Base-by-base conservation (phyloP, 2,329 filamentous ascomycete genomes). In the Cladophialophora yegresii region DNA sequence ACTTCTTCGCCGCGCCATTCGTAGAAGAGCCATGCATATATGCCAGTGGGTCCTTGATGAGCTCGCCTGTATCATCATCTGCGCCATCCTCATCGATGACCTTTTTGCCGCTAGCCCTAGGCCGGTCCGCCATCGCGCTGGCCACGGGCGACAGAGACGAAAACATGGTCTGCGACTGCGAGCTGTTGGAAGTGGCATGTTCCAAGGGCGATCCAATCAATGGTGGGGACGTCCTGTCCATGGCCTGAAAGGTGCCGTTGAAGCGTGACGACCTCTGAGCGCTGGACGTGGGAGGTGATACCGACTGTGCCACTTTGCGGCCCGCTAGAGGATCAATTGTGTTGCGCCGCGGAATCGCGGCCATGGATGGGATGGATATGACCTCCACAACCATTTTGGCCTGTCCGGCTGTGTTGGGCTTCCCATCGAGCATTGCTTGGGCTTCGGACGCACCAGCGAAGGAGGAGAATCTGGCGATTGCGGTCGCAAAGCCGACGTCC, bases 11-110 rank as follows among this genome's bases (percentile, higher is more conserved):
- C 47, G 73, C 71, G 57, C 75, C 77, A 49, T 72, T 72, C 13
- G 79, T 78, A 61, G 84, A 80, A 1, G 87, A 88, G 71, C 87
- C 91, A 72, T 93, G 89, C 9, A 90, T 91, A 71, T 86, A 88
- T 9, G 83, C 85, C 62, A 87, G 79, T 1, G 86, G 84, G 71
- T 89, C 85, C 64, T 86, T 86, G 59, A 88, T 80, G 40, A 88
- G 72, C 61, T 85, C 83, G 10, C 83, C 83, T 3, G 86, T 87
- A 69, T 88, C 86, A 63, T 88, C 86, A 63, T 88, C 85, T 9
- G 71, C 68, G 10, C 80, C 81, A 71, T 88, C 85, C 71, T 87
- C 84, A 68, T 84, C 84, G 72, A 88, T 88, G 68, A 88, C 82
- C 3, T 83, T 84, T 73, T 88, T 88, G 50, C 86, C 85, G 61